These are phyloP conservation scores for Neurospora cerealis DNA, from an alignment of 495 filamentous ascomycete genomes.

Conservation along the genomic window DNA sequence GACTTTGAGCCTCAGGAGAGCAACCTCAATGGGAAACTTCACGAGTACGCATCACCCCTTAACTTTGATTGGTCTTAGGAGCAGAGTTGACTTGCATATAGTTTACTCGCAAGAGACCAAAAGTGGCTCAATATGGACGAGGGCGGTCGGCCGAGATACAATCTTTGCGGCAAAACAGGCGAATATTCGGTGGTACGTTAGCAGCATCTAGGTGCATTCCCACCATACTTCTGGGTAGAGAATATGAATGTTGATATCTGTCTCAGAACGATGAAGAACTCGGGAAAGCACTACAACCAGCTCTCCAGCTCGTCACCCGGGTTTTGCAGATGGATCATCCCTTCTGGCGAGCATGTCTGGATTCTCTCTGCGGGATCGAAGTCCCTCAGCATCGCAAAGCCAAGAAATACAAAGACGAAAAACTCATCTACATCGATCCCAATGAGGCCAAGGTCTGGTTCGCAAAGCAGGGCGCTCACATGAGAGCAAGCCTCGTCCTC, in stretches of 20 bases:
- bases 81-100: background rate
- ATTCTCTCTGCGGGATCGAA: conserved; percentile 12
- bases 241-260: too few species aligned
- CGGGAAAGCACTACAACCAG: conserved; percentile 27
- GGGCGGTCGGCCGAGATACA: conserved; percentile 14
- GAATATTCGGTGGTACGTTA: conserved; percentile 14
- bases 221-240: too few species aligned
- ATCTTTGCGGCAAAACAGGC: conserved; percentile 14
- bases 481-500: background rate
- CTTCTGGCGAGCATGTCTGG: conserved; percentile 7
- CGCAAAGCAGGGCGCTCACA: background rate
- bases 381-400: background rate
- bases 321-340: conserved; percentile 12
- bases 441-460: background rate
- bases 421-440: background rate
- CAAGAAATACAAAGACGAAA: background rate
- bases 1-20: background rate
- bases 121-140: conserved; percentile 3
- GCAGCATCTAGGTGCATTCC: too few species aligned
- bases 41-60: conserved; percentile 13
- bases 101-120: background rate
- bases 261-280: conserved; percentile 17
- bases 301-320: conserved; percentile 16
- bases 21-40: conserved; percentile 12
- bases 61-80: background rate